Conservation (phyloP, 2,329 filamentous ascomycete species). For the Dothistroma septosporum region DNA sequence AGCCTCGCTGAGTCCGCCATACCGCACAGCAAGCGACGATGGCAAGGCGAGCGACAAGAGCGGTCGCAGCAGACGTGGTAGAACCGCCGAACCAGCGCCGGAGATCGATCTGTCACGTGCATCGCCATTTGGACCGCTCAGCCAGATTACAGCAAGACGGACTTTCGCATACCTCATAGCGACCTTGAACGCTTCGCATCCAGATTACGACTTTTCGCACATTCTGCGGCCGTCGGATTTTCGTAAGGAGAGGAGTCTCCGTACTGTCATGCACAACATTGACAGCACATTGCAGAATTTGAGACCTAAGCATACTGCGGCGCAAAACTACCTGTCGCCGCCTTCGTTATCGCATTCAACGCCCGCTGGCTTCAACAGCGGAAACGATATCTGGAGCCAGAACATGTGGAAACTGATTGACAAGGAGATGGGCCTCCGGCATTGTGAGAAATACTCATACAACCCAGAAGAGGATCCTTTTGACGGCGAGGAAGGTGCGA, state of each 20-base stretch:
- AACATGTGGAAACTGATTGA: constrained; percentile 90
- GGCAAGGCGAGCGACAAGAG: constrained; percentile 19
- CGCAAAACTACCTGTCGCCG: constrained; percentile 28
- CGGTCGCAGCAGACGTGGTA: constrained; percentile 29
- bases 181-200: constrained; percentile 90
- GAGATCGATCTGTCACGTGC: constrained; percentile 69
- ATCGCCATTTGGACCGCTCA: constrained; percentile 87
- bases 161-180: constrained; percentile 96
- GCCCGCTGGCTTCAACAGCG: constrained; percentile 22
- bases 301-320: constrained; percentile 51
- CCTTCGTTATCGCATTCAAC: constrained; percentile 26
- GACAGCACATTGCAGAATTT: constrained; percentile 86
- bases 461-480: constrained; percentile 86
- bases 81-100: constrained; percentile 29
- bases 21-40: constrained; percentile 38
- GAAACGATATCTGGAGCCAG: constrained; percentile 65
- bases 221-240: constrained; percentile 87
- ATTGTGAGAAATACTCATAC: constrained; percentile 88
- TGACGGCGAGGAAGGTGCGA: constrained; percentile 83
- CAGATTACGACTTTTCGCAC: constrained; percentile 96
- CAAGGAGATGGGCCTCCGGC: constrained; percentile 86
- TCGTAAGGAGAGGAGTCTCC: constrained; percentile 73
- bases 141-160: constrained; percentile 79
- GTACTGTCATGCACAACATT: constrained; percentile 78
- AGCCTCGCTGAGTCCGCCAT: constrained; percentile 79